These are phyloP conservation scores for Pistacia atlantica DNA, from an alignment of 345 rosid genomes.

Conservation along the genomic window DNA sequence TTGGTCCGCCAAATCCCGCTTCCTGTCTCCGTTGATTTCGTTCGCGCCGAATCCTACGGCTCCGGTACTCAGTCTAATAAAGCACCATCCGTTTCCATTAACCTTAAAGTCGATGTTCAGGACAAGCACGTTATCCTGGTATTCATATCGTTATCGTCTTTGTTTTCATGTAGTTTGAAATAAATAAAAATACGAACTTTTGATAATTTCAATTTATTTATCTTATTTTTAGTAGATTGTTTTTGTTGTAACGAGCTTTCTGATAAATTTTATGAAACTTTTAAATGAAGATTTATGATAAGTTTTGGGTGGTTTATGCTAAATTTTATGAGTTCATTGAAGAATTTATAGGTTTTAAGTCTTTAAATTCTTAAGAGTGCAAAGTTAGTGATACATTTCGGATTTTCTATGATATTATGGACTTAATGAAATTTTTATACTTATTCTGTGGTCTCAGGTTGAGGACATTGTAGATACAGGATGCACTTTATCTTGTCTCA, in stretches of 20 bases:
- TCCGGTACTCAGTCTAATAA: constrained; percentile 63
- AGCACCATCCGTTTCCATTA: constrained; percentile 60
- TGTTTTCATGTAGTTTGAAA: no score
- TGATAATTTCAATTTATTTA: no score
- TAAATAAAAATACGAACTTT: no score
- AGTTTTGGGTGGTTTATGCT: no score
- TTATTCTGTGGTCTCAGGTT: constrained; percentile 49
- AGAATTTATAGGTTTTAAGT: no score
- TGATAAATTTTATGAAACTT: no score
- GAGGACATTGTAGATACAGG: constrained; percentile 98
- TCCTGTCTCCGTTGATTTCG: constrained; percentile 61
- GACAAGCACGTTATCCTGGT: constrained; percentile 80
- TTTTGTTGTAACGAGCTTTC: no score
- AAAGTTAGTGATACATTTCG: no score
- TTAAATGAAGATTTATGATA: no score
- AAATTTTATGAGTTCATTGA: no score
- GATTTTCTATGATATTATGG: not conserved
- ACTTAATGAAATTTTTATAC: not conserved
- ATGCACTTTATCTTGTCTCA: constrained; percentile 61
- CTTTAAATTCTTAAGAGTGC: no score
- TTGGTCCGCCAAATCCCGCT: constrained; percentile 60
- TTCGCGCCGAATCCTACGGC: constrained; percentile 81
- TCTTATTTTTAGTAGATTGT: no score
- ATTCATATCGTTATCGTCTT: not conserved
- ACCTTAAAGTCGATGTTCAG: constrained; percentile 62